A percentile compares a stretch with the other conserved stretches of the same genome.
These are phyloP conservation scores for Zymoseptoria passerinii DNA, from an alignment of 2,329 filamentous ascomycete genomes.

Conservation along the genomic window DNA sequence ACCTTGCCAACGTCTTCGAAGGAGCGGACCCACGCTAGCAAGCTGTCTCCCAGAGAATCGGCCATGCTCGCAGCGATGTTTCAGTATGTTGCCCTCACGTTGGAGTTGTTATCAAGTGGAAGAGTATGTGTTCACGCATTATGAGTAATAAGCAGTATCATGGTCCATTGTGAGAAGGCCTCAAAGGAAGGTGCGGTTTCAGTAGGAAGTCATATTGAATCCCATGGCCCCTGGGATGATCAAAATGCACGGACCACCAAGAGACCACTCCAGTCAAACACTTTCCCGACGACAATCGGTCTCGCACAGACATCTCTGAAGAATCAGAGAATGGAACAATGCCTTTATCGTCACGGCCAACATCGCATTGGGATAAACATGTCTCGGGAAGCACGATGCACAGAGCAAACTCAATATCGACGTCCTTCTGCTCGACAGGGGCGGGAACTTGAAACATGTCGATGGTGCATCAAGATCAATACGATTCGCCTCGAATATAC, in stretches of 20 bases:
- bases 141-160: neutral
- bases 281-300: neutral
- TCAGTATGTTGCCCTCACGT: neutral
- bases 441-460: too few relatives aligned
- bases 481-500: neutral
- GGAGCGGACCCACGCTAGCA: constrained; percentile 35
- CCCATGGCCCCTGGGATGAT: too few relatives aligned
- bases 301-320: neutral
- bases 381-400: neutral
- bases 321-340: neutral
- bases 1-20: constrained; percentile 34
- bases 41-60: constrained; percentile 22
- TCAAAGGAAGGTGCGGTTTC: neutral
- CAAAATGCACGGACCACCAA: neutral
- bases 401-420: neutral
- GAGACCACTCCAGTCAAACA: neutral
- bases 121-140: neutral
- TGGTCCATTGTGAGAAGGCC: neutral
- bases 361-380: neutral
- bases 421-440: neutral
- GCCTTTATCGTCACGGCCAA: neutral
- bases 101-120: neutral
- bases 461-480: too few relatives aligned
- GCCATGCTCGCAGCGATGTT: constrained; percentile 8
- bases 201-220: neutral